Conservation (phyloP, 2,329 filamentous ascomycete species). For the Penicillium nordicum region DNA sequence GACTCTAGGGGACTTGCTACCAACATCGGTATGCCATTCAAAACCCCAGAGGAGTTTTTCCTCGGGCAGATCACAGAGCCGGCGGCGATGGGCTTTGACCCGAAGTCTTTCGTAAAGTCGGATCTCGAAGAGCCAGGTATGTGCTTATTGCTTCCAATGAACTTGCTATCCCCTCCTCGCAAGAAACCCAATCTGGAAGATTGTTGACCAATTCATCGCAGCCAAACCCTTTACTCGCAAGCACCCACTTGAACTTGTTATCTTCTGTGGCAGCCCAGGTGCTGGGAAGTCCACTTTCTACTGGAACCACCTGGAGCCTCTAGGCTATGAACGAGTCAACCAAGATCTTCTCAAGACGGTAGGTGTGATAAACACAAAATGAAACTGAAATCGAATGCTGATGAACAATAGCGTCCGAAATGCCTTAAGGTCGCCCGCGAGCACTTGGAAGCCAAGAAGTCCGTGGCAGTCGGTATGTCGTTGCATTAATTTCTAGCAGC, state of each 20-base stretch:
- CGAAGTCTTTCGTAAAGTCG: conserved; percentile 52
- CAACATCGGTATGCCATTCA: conserved; percentile 76
- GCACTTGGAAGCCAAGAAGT: conserved; percentile 60
- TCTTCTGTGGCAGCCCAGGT: conserved; percentile 86
- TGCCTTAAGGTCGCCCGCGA: conserved; percentile 70
- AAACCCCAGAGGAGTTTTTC: conserved; percentile 92
- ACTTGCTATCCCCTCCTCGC: background rate
- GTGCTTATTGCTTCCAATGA: conserved; percentile 7
- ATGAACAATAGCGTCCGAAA: conserved; percentile 51
- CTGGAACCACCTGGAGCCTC: conserved; percentile 69
- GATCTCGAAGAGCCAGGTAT: conserved; percentile 35
- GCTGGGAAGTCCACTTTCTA: conserved; percentile 92
- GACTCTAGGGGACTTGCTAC: conserved; percentile 69
- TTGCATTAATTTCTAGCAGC: background rate
- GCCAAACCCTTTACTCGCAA: conserved; percentile 53
- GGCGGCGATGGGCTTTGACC: conserved; percentile 70
- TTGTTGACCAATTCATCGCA: background rate
- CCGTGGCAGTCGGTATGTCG: conserved; percentile 72
- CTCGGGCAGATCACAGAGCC: conserved; percentile 62
- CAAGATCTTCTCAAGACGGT: conserved; percentile 81
- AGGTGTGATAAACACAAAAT: conserved; percentile 3
- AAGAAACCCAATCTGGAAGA: background rate
- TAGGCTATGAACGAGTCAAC: conserved; percentile 82
- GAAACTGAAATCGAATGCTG: background rate
- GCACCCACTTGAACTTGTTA: conserved; percentile 67